Evolutionary conservation across 768 basidiomycete genomes (phyloP), one percentile per base, ranked within the genome.

Genomic region (Sarcodon sp.): DNA sequence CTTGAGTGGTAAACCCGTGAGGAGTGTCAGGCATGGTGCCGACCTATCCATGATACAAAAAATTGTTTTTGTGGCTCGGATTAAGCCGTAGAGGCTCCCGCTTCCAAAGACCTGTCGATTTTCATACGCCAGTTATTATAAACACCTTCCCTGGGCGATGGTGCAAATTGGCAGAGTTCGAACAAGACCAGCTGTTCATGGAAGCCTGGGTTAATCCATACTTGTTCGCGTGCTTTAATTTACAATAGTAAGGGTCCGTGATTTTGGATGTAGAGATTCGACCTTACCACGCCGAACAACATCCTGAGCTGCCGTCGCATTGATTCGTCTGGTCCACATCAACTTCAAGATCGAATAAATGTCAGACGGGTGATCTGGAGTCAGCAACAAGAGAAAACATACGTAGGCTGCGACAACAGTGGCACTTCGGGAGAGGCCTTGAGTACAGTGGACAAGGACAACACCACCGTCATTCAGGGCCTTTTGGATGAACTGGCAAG

Each of bases 321-420:
- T 69, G 16, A 85, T 63, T 32, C 73, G 72, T 46, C 71, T 70
- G 13, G 77, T 69, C 62, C 68, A 76, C 84, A 87, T 87, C 53
- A 86, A 13, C 39, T 83, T 85, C 38, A 35, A 33, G 36, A 41
- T 45, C 11, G 27, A 7, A 5, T 36, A 27, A 34, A 18, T 33
- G 41, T 52, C 43, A 49, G 49, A 13, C 13, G 21, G 15, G 43
- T 21, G 8, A 11, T 27, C 5, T 35, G 34, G 32, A 16, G 35
- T 46, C 18, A 45, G 43, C 32, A 12, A 16, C 50, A 32, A 31
- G 38, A 47, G 44, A 47, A 21, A 34, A 59, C 83, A 64, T 59
- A 87, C 87, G 57, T 88, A 89, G 38, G 85, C 87, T 36, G 81
- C 81, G 47, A 87, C 72, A 16, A 87, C 80, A 5, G 83, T 77